A percentile compares a stretch with the other conserved stretches of the same genome.
Evolutionary conservation across 2,329 filamentous ascomycete genomes (phyloP).

Genomic region (Metarhizium robertsii): DNA sequence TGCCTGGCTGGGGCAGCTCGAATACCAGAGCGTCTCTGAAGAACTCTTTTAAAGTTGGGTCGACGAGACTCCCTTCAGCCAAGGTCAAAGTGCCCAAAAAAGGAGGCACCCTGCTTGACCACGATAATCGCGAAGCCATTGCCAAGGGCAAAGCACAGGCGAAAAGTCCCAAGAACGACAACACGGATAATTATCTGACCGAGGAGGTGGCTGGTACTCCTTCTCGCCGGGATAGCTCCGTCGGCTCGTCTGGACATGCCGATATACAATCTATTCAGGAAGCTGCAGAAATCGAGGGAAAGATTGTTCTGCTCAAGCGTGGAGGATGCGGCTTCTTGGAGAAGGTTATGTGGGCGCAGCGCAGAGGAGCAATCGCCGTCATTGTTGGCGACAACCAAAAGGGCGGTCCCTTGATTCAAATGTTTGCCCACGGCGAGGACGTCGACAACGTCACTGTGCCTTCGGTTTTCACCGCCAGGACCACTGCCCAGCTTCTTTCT

Average conservation of each 20-base stretch:
- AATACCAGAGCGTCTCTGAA: slow-evolving; percentile 36
- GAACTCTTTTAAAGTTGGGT: slow-evolving; percentile 23
- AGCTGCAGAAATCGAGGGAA: slow-evolving; percentile 84
- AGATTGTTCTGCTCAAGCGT: slow-evolving; percentile 82
- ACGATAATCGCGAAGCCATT: slow-evolving; percentile 15
- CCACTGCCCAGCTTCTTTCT: slow-evolving; percentile 85
- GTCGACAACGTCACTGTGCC: slow-evolving; percentile 93
- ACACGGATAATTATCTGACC: slow-evolving; percentile 78
- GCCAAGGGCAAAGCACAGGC: slow-evolving; percentile 6
- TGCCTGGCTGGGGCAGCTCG: slow-evolving; percentile 73
- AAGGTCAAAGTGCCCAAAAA: slow-evolving; percentile 10
- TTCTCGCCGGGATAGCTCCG: slow-evolving; percentile 25
- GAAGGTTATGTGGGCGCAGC: slow-evolving; percentile 95
- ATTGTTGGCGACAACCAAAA: slow-evolving; percentile 92
- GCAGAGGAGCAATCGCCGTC: slow-evolving; percentile 76
- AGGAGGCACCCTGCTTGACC: slow-evolving; percentile 16
- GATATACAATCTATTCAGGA: slow-evolving; percentile 91
- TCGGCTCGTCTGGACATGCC: slow-evolving; percentile 49
- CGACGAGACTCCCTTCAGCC: slow-evolving; percentile 12
- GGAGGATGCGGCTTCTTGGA: slow-evolving; percentile 95
- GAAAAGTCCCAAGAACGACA: slow-evolving; percentile 46
- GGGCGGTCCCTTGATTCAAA: slow-evolving; percentile 83
- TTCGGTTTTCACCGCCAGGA: slow-evolving; percentile 88
- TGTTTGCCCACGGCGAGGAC: slow-evolving; percentile 89
- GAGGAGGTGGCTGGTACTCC: slow-evolving; percentile 29